Conservation (phyloP, 2,329 filamentous ascomycete species). For the Curvularia eragrostidis region DNA sequence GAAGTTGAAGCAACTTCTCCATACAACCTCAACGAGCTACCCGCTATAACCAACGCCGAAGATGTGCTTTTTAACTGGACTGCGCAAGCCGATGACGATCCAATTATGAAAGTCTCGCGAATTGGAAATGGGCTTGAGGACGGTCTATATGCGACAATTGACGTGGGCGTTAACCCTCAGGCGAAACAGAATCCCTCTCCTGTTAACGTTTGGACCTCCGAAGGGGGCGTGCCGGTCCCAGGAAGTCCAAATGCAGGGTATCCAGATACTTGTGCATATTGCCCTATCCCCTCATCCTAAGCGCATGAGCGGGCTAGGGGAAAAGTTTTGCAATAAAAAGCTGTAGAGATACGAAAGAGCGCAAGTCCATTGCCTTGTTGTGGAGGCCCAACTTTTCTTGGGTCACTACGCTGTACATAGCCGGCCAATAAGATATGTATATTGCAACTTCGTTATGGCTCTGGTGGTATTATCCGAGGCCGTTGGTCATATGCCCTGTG, state of each 20-base stretch:
- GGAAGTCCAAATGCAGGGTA: slow-evolving; percentile 39
- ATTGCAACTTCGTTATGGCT: neutral
- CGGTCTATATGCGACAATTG: slow-evolving; percentile 42
- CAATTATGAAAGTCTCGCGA: slow-evolving; percentile 64
- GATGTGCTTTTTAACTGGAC: slow-evolving; percentile 59
- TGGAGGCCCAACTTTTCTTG: neutral
- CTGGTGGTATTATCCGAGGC: neutral
- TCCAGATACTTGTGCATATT: slow-evolving; percentile 34
- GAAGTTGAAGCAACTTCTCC: slow-evolving; percentile 58
- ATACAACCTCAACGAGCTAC: slow-evolving; percentile 53
- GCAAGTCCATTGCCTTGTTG: neutral
- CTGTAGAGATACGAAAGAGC: neutral
- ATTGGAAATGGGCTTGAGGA: slow-evolving; percentile 55
- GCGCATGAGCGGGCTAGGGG: neutral
- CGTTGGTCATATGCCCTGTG: neutral
- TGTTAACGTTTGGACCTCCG: slow-evolving; percentile 39
- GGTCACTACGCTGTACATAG: neutral
- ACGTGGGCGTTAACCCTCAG: slow-evolving; percentile 42
- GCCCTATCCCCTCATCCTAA: neutral
- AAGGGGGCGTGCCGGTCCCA: slow-evolving; percentile 35
- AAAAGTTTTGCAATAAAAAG: neutral
- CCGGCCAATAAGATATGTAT: neutral
- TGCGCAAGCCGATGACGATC: slow-evolving; percentile 59
- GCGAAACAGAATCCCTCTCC: slow-evolving; percentile 37
- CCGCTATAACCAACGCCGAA: slow-evolving; percentile 58